Evolutionary conservation across 2,329 filamentous ascomycete genomes (phyloP), one percentile per base, ranked within the genome.

Genomic region (Calonectria honghensis): DNA sequence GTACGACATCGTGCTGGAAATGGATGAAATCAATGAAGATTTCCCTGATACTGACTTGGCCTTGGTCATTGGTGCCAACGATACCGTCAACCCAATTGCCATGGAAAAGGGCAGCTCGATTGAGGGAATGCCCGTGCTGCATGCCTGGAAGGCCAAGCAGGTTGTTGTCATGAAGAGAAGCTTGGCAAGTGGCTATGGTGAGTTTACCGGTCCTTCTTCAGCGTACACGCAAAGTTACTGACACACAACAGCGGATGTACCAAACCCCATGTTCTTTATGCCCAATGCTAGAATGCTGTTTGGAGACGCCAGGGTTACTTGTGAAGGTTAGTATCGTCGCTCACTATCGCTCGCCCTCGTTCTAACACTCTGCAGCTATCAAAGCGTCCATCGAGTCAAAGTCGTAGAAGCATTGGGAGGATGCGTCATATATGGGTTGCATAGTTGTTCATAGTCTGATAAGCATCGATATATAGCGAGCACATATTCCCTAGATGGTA

Each of bases 11-110:
- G 95, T 98, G 35, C 89, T 97, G 59, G 95, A 98, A 86, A 98
- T 98, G 95, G 96, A 98, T 79, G 96, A 98, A 87, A 97, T 98
- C 86, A 98, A 98, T 84, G 95, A 97, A 76, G 95, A 98, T 81
- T 98, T 98, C 83, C 85, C 89, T 9, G 94, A 97, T 35, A 97
- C 96, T 0, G 96, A 98, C 80, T 88, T 98, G 13, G 96, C 95
- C 0, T 90, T 98, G 4, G 95, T 98, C 0, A 98, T 98, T 81
- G 96, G 96, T 4, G 96, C 96, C 11, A 98, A 98, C 79, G 96
- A 98, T 80, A 98, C 96, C 0, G 96, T 98, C 48, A 98, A 98
- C 81, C 96, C 96, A 0, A 96, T 96, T 80, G 95, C 96, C 0
- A 86, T 98, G 77, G 95, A 98, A 83, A 93, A 94, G 6, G 94